phyloP scores from a whole-genome alignment of 2,329 filamentous ascomycete genomes.

The Colletotrichum aenigma region DNA sequence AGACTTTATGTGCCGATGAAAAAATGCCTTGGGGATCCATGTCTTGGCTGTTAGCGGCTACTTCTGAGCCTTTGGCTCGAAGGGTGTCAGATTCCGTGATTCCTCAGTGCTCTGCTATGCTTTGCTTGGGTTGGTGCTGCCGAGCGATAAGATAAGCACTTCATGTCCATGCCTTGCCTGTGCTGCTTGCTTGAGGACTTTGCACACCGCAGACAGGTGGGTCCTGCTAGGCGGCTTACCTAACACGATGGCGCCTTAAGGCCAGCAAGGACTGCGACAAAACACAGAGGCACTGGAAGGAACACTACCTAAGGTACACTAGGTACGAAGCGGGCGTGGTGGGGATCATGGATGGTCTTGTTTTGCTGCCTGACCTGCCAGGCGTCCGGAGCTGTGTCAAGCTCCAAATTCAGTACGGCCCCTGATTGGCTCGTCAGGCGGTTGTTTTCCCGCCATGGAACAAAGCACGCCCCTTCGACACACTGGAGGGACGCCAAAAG shows the following conservation, averaged over 20 bases:
- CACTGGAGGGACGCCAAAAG: background rate
- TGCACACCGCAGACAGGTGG: background rate
- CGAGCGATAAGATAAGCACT: background rate
- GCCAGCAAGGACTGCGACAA: background rate
- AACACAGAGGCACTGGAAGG: background rate
- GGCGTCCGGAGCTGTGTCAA: background rate
- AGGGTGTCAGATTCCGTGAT: slow-evolving; percentile 11
- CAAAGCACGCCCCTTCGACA: background rate
- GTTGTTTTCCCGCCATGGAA: background rate
- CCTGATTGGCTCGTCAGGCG: background rate
- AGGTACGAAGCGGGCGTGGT: background rate
- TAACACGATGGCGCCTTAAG: background rate
- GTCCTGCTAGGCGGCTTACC: background rate
- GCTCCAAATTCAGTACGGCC: background rate
- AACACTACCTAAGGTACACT: no score
- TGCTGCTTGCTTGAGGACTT: background rate
- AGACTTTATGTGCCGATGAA: slow-evolving; percentile 12
- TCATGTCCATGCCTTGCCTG: background rate
- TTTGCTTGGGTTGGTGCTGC: background rate
- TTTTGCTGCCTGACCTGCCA: background rate
- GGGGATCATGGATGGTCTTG: background rate
- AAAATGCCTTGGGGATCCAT: slow-evolving; percentile 18
- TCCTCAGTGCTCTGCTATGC: background rate
- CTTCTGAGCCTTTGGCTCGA: background rate
- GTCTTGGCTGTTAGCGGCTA: slow-evolving; percentile 17